These are phyloP conservation scores for Crotalaria pallida DNA, from an alignment of 306 rosid species.

Conservation along the genomic window DNA sequence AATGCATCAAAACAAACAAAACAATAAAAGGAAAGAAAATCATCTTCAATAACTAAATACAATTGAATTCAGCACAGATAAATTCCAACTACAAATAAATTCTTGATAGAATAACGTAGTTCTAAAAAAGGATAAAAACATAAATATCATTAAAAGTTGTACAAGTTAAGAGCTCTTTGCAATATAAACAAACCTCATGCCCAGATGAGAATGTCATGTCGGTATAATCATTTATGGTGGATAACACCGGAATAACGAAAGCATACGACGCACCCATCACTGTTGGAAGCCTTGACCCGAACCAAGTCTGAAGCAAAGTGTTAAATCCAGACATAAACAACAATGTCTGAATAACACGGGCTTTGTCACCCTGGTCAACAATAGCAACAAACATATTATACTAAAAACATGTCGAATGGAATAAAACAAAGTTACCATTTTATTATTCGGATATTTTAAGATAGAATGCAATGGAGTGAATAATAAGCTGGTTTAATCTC, in stretches of 20 bases:
- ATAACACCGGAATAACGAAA: conserved; percentile 56
- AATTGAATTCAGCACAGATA: background rate
- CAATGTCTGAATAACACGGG: conserved; percentile 82
- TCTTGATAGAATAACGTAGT: background rate
- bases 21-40: background rate
- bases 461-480: too few species aligned
- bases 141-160: background rate
- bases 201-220: conserved; percentile 43
- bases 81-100: background rate
- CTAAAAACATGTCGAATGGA: background rate
- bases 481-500: too few species aligned
- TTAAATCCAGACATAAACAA: conserved; percentile 76
- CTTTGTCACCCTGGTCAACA: conserved; percentile 70
- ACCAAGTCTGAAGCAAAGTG: conserved; percentile 70
- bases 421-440: too few species aligned
- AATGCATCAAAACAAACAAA: background rate
- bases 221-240: conserved; percentile 59
- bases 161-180: background rate
- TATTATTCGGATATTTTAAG: too few species aligned
- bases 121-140: background rate
- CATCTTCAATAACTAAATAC: background rate
- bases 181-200: conserved; percentile 57
- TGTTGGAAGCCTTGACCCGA: conserved; percentile 88
- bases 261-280: conserved; percentile 83
- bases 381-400: background rate